Base-by-base conservation (phyloP, 1,284 basidiomycete species). In the Moesziomyces sp. region DNA sequence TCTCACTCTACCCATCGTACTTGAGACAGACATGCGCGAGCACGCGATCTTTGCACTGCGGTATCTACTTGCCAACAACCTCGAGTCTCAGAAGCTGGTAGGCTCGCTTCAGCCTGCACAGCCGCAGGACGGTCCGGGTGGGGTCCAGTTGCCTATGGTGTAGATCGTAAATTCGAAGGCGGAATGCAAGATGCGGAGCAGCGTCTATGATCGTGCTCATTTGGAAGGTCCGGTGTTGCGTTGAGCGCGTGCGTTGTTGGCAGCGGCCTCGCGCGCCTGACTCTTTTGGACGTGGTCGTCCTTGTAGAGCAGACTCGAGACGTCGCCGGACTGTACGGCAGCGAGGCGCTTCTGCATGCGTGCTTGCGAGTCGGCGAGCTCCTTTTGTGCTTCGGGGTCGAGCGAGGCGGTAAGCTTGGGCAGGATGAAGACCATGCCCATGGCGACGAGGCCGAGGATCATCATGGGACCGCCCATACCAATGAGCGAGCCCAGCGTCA, bases 11-110 rank as follows among this genome's bases (percentile, higher is more conserved):
- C n/a, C 11, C 38, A 3, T 40, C 38, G 38, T 28, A 7, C 24
- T 50, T 9, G n/a, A 5, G 5, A 35, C 51, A 80, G 77, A 83
- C 46, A 81, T 83, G 61, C 74, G 80, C 18, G 81, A 83, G 44
- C 78, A 81, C 42, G 81, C 81, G 26, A 76, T 83, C 50, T 80
- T 83, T 55, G 60, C 81, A 35, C 68, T 83, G 33, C 59, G 80
- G 11, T 75, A 80, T 42, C 58, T 83, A 43, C 66, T 83, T 13
- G 76, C 68, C 9, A 56, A 56, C 24, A 83, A 83, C 49, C 33
- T 38, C 16, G 70, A 72, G 46, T 81, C 78, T 26, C 79, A 83
- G 50, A 63, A 42, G 21, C 65, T 76, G 0, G 52, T 83, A 8
- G 60, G 50, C 16, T 55, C 64, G 26, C 56, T 83, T 16, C 67